Conservation (phyloP, 306 rosid species). For the Canavalia gladiata region DNA sequence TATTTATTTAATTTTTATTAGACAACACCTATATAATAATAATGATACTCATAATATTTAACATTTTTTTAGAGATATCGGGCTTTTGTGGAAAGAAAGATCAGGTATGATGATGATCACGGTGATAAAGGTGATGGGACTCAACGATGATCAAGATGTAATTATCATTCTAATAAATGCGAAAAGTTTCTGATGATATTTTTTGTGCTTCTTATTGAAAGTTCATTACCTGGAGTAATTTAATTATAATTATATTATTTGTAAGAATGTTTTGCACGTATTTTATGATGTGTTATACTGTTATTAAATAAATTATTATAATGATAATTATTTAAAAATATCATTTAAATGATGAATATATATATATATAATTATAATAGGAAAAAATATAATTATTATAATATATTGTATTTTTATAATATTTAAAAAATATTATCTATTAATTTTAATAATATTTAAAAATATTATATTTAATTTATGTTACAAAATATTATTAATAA, state of each 20-base stretch:
- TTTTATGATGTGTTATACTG: not conserved
- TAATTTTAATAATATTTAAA: no score
- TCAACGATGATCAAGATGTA: not conserved
- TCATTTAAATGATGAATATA: no score
- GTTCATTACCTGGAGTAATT: not conserved
- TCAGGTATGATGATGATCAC: not conserved
- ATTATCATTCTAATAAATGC: constrained; percentile 41
- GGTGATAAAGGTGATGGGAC: constrained; percentile 32
- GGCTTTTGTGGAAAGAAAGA: constrained; percentile 11
- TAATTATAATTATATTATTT: not conserved
- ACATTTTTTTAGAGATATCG: not conserved
- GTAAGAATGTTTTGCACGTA: not conserved
- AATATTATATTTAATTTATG: no score
- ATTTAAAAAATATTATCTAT: no score
- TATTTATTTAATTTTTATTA: no score
- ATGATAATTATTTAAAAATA: not conserved
- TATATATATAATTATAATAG: no score
- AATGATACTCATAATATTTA: no score
- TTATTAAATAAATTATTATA: not conserved
- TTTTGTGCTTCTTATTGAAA: not conserved
- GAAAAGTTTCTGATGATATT: constrained; percentile 8
- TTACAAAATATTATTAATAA: no score
- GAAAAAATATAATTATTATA: no score
- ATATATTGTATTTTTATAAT: no score
- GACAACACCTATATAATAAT: no score